These are phyloP conservation scores for Hirsutella minnesotensis DNA, from an alignment of 2,329 filamentous ascomycete genomes.

Conservation along the genomic window DNA sequence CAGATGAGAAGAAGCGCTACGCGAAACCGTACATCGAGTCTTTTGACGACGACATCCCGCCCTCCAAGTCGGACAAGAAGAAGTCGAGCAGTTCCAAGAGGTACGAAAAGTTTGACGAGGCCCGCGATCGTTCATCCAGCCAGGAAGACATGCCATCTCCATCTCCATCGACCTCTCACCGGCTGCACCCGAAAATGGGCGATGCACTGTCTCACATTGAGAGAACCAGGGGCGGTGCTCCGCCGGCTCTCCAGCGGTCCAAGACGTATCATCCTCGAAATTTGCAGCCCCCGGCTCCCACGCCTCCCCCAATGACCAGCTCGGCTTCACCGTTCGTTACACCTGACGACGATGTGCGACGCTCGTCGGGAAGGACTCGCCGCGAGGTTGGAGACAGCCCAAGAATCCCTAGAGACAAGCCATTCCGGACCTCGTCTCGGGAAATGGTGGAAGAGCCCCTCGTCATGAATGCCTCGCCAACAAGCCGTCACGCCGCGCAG, in stretches of 20 bases:
- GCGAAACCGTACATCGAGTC: slow-evolving; percentile 23
- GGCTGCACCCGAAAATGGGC: slow-evolving; percentile 10
- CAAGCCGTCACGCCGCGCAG: slow-evolving; percentile 14
- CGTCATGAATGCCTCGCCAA: slow-evolving; percentile 16
- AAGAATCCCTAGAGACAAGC: slow-evolving; percentile 13
- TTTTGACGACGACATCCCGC: slow-evolving; percentile 17
- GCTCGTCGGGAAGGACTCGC: slow-evolving; percentile 20
- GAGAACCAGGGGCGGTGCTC: slow-evolving; percentile 10
- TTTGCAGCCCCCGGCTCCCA: slow-evolving; percentile 20
- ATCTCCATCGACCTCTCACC: slow-evolving; percentile 9
- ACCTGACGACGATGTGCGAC: slow-evolving; percentile 19
- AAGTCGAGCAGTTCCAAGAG: slow-evolving; percentile 23
- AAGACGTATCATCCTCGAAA: slow-evolving; percentile 11
- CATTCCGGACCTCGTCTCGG: slow-evolving; percentile 18
- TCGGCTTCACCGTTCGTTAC: slow-evolving; percentile 14
- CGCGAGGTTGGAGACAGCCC: slow-evolving; percentile 19
- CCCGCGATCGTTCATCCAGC: slow-evolving; percentile 20
- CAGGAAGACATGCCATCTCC: slow-evolving; percentile 14
- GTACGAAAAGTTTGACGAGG: slow-evolving; percentile 26
- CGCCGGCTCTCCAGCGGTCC: slow-evolving; percentile 9
- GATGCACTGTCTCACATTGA: slow-evolving; percentile 19
- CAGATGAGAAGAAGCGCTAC: slow-evolving; percentile 24
- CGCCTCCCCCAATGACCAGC: slow-evolving; percentile 19
- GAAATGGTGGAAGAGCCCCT: slow-evolving; percentile 18
- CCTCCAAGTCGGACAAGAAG: slow-evolving; percentile 22